Evolutionary conservation across 1,284 basidiomycete species (phyloP).

Genomic region (Austroboletus olivaceoglutinosus): DNA sequence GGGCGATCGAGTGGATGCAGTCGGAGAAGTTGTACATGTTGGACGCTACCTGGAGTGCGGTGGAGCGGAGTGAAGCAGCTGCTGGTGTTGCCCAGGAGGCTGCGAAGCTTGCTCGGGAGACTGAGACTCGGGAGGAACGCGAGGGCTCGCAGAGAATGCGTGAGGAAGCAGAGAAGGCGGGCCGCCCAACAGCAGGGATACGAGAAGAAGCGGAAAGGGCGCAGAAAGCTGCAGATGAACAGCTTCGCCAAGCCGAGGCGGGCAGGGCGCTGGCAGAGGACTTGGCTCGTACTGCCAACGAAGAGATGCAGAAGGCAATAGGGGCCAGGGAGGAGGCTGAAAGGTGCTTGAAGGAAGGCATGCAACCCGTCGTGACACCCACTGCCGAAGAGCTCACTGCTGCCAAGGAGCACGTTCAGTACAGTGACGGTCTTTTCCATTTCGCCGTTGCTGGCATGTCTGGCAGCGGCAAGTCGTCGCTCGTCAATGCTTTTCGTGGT

Average conservation of each 20-base stretch:
- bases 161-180: constrained; percentile 16
- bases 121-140: constrained; percentile 14
- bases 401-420: too few species aligned
- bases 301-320: constrained; percentile 9
- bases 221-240: constrained; percentile 13
- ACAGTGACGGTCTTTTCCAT: too few species aligned
- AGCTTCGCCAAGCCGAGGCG: constrained; percentile 13
- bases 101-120: constrained; percentile 8
- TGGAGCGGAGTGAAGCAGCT: constrained; percentile 6
- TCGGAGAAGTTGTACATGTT: constrained; percentile 4
- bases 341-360: constrained; percentile 15
- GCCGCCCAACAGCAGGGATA: constrained; percentile 2
- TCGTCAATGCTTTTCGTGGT: too few species aligned
- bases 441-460: too few species aligned
- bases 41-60: neutral
- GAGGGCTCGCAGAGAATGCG: constrained; percentile 8
- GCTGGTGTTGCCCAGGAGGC: constrained; percentile 10
- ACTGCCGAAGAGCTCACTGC: neutral
- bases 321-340: constrained; percentile 14
- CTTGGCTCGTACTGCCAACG: constrained; percentile 5
- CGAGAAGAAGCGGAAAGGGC: constrained; percentile 14
- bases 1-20: constrained; percentile 9
- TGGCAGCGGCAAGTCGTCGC: too few species aligned
- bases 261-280: constrained; percentile 11
- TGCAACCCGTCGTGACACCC: constrained; percentile 15